phyloP scores from a whole-genome alignment of 2,329 filamentous ascomycete species.

The Fusarium solani-melongenae region DNA sequence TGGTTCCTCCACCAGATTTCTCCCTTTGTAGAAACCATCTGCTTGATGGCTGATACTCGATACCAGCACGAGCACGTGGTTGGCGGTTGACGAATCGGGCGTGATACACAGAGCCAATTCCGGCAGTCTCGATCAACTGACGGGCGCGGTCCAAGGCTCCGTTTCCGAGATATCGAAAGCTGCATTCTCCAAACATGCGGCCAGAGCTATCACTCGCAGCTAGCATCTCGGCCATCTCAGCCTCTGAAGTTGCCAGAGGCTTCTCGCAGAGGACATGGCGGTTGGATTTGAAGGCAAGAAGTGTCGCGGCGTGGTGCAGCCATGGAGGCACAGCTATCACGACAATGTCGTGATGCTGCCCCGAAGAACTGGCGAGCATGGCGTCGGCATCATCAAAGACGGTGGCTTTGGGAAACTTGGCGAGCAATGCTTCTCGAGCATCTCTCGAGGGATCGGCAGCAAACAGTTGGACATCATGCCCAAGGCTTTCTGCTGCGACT shows the following conservation, averaged over 20 bases:
- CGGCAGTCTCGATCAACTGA: constrained; percentile 10
- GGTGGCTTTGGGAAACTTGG: constrained; percentile 15
- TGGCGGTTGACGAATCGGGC: constrained; percentile 22
- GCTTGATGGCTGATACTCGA: constrained; percentile 24
- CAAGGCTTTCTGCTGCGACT: constrained; percentile 9
- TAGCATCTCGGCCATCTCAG: constrained; percentile 17
- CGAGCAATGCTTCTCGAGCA: constrained; percentile 12
- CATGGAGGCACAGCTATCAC: constrained; percentile 23
- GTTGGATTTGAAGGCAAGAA: constrained; percentile 12
- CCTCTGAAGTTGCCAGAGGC: constrained; percentile 20
- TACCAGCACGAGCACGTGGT: constrained; percentile 21
- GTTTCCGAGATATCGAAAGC: constrained; percentile 25
- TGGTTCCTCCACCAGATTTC: constrained; percentile 17
- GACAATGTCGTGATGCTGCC: constrained; percentile 14
- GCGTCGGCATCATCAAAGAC: constrained; percentile 15
- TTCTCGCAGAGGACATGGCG: constrained; percentile 27
- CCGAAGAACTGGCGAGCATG: constrained; percentile 15
- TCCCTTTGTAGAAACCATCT: constrained; percentile 20
- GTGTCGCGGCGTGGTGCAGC: constrained; percentile 17
- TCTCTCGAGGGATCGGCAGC: constrained; percentile 14
- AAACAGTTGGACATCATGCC: constrained; percentile 8
- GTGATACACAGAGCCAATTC: constrained; percentile 16
- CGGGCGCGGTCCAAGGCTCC: constrained; percentile 9
- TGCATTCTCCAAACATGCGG: constrained; percentile 17
- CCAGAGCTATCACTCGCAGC: constrained; percentile 7